These are phyloP conservation scores for Saturnispora ahearnii DNA, from an alignment of 805 yeast species.

Conservation along the genomic window DNA sequence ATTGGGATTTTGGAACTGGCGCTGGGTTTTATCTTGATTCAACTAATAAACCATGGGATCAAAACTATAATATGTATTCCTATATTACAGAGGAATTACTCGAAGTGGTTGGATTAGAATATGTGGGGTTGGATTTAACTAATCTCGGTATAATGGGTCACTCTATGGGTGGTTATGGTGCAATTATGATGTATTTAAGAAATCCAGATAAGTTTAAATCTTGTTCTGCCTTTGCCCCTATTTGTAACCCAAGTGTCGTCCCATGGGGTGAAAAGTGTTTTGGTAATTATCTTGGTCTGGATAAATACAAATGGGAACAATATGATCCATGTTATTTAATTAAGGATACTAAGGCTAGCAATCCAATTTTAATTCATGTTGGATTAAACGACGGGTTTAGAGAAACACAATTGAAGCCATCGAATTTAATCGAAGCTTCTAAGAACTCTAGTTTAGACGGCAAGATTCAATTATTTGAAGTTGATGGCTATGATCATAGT, in stretches of 20 bases:
- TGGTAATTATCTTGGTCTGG: constrained; percentile 61
- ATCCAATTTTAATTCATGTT: constrained; percentile 62
- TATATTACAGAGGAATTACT: constrained; percentile 74
- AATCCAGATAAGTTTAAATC: constrained; percentile 68
- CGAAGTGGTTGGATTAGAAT: constrained; percentile 34
- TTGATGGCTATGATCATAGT: constrained; percentile 84
- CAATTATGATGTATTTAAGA: constrained; percentile 55
- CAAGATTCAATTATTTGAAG: constrained; percentile 49
- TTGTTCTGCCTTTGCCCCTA: constrained; percentile 87
- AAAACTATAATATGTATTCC: constrained; percentile 77
- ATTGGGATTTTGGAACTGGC: constrained; percentile 88
- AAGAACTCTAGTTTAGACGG: constrained; percentile 51
- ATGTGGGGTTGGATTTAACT: constrained; percentile 40
- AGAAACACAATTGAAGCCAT: constrained; percentile 58
- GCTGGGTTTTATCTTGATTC: constrained; percentile 95
- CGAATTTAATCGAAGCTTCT: constrained; percentile 53
- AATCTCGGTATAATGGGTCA: constrained; percentile 84
- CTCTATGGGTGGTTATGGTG: constrained; percentile 98
- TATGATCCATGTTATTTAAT: constrained; percentile 84
- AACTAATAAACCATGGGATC: constrained; percentile 57
- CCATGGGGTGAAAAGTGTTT: constrained; percentile 91
- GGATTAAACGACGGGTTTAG: constrained; percentile 72
- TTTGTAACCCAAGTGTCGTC: constrained; percentile 64
- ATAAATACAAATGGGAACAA: constrained; percentile 52
- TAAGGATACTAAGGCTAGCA: constrained; percentile 40